These are phyloP conservation scores for Solanum hybrid DNA, from an alignment of 305 asterid species.

Conservation along the genomic window DNA sequence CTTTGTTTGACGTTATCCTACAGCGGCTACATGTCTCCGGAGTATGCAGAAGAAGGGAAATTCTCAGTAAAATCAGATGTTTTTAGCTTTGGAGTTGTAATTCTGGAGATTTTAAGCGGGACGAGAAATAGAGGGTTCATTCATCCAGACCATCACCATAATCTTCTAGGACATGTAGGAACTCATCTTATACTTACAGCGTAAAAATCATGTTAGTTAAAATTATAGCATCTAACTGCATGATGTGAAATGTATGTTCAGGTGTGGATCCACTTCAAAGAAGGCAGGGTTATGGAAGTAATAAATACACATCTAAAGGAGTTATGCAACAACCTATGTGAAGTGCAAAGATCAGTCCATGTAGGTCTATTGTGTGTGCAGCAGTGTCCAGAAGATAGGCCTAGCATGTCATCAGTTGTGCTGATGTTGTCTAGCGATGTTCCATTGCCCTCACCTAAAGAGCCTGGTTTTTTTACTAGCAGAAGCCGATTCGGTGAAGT, in stretches of 20 bases:
- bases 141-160: constrained; percentile 6
- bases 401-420: constrained; percentile 8
- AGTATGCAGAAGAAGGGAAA: constrained; percentile 13
- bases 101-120: constrained; percentile 19
- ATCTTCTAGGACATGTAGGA: constrained; percentile 15
- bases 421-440: constrained; percentile 1
- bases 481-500: not conserved
- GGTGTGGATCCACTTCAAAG: constrained; percentile 15
- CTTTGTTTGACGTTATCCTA: not conserved
- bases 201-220: not conserved
- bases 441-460: constrained; percentile 1
- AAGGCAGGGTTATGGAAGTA: not conserved
- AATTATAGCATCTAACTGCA: not conserved
- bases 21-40: constrained; percentile 23
- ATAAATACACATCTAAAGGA: not conserved
- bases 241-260: not conserved
- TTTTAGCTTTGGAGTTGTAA: constrained; percentile 17
- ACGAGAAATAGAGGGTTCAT: constrained; percentile 11
- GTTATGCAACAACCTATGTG: not conserved
- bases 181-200: not conserved
- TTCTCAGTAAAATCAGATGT: constrained; percentile 19
- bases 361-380: constrained; percentile 8
- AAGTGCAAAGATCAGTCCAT: constrained; percentile 4
- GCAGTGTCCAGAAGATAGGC: constrained; percentile 6
- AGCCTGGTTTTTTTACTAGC: not conserved